Percentiles rank a stretch among this genome's conserved stretches.
Evolutionary conservation across 352 stramenopile genomes (phyloP).

Genomic region (Phytophthora fragariae): DNA sequence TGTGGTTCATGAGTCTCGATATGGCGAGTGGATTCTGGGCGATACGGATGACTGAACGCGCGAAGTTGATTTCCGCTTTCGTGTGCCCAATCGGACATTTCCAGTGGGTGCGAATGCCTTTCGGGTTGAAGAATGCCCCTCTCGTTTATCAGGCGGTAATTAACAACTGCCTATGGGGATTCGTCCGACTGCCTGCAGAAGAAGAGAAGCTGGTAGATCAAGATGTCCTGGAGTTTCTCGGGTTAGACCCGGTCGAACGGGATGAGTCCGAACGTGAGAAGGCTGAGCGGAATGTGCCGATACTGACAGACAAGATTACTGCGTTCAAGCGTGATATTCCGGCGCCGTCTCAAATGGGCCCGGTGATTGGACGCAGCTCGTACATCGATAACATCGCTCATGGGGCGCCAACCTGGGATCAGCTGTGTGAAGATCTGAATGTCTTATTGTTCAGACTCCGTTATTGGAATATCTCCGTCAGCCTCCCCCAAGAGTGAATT

Average conservation of each 20-base stretch:
- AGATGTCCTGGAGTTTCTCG: background rate
- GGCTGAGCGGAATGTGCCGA: background rate
- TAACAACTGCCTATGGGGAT: slow-evolving; percentile 5
- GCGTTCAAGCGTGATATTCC: background rate
- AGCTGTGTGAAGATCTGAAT: background rate
- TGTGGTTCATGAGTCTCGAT: slow-evolving; percentile 4
- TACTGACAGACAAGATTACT: background rate
- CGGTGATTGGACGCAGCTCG: background rate
- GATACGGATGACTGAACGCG: background rate
- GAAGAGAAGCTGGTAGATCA: background rate
- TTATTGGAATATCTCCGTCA: slow-evolving; percentile 10
- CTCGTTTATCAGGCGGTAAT: background rate
- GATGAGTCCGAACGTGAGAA: background rate
- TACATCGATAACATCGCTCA: slow-evolving; percentile 7
- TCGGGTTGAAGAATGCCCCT: background rate
- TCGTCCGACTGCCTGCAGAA: background rate
- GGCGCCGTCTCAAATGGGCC: background rate
- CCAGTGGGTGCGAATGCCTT: slow-evolving; percentile 9
- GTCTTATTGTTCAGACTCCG: background rate
- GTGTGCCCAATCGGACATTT: slow-evolving; percentile 6
- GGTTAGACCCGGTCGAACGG: background rate
- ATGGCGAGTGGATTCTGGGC: slow-evolving; percentile 8
- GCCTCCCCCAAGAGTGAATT: slow-evolving; percentile 1
- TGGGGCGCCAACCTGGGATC: background rate
- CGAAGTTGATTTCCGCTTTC: slow-evolving; percentile 3